Conservation (phyloP, 805 yeast genomes). For the Zygotorulaspora florentina region DNA sequence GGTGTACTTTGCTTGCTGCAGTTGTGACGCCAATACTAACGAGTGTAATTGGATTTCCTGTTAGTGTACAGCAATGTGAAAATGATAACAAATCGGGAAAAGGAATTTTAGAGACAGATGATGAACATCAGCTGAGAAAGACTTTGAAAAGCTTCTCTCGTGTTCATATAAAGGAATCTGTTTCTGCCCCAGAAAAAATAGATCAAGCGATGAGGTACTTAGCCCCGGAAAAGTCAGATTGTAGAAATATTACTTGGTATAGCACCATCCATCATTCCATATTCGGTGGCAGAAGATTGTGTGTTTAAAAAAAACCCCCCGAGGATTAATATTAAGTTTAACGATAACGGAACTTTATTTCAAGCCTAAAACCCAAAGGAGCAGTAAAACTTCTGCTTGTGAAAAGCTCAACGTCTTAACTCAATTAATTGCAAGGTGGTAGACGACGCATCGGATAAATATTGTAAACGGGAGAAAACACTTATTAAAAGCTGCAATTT, state of each 20-base stretch:
- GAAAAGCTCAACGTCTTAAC: no score
- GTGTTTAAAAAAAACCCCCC: conserved; percentile 17
- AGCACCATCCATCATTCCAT: conserved; percentile 48
- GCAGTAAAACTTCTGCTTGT: no score
- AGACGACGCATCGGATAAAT: no score
- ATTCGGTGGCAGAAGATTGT: conserved; percentile 43
- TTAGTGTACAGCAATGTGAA: not conserved
- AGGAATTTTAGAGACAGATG: not conserved
- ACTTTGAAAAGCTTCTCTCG: conserved; percentile 4
- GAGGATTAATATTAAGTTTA: no score
- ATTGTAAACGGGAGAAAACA: no score
- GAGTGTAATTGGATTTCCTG: not conserved
- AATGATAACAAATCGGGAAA: not conserved
- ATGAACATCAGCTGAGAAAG: conserved; percentile 2
- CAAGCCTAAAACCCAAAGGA: no score
- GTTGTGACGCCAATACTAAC: not conserved
- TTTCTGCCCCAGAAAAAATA: conserved; percentile 8
- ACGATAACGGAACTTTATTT: no score
- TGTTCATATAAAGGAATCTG: conserved; percentile 4
- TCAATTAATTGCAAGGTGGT: no score
- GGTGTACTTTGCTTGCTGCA: not conserved
- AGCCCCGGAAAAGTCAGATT: conserved; percentile 23
- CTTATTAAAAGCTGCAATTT: not conserved
- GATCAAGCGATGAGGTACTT: conserved; percentile 5
- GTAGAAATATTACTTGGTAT: conserved; percentile 50